phyloP scores from a whole-genome alignment of 2,329 filamentous ascomycete species.

The Dactylellina parvicollis region DNA sequence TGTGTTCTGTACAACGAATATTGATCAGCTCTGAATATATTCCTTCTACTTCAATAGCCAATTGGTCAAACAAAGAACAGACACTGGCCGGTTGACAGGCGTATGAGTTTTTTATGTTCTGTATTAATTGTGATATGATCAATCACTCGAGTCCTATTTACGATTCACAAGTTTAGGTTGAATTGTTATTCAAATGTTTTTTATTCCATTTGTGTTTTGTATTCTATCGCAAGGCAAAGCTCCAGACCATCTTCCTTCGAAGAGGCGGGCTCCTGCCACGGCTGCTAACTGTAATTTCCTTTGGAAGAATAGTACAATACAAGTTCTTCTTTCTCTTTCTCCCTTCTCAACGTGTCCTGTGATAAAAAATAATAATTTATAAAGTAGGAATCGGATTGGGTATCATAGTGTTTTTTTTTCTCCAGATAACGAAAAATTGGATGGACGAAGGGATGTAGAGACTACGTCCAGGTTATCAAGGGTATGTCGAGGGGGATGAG shows the following conservation, averaged over 20 bases:
- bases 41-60: no score
- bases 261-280: not conserved
- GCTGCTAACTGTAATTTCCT: not conserved
- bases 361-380: not conserved
- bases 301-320: not conserved
- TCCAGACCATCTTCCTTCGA: not conserved
- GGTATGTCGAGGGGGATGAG: not conserved
- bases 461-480: conserved; percentile 33
- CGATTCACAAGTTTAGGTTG: no score
- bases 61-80: no score
- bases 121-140: no score
- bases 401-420: conserved; percentile 15
- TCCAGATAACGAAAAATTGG: not conserved
- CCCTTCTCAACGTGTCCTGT: not conserved
- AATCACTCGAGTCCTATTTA: no score
- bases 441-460: conserved; percentile 42
- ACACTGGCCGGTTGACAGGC: no score
- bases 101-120: no score
- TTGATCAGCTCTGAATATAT: no score
- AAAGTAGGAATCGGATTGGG: conserved; percentile 16
- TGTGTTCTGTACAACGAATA: no score
- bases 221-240: not conserved
- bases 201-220: conserved; percentile 4
- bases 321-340: not conserved
- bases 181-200: conserved; percentile 39